Conservation (phyloP, 768 basidiomycete species). For the Russula sp. region DNA sequence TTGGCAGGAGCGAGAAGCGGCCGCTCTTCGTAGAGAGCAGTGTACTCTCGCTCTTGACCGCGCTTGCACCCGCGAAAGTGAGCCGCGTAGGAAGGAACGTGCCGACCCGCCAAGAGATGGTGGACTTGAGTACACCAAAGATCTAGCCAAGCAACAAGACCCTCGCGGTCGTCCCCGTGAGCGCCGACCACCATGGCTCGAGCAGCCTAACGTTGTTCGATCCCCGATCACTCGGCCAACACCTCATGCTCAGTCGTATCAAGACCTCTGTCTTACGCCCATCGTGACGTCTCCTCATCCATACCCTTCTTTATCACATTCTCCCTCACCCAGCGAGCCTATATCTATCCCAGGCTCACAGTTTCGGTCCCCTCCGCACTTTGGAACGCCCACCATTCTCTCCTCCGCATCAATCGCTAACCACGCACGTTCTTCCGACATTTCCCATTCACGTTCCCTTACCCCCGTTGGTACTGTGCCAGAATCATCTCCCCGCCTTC, state of each 20-base stretch:
- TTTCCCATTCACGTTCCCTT: constrained; percentile 34
- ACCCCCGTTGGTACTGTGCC: constrained; percentile 35
- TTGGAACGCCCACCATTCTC: constrained; percentile 7
- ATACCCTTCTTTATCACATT: constrained; percentile 24
- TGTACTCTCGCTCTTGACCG: constrained; percentile 48
- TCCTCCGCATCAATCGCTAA: constrained; percentile 13
- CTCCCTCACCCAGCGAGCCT: constrained; percentile 31
- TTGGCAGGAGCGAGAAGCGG: constrained; percentile 77
- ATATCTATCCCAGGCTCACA: constrained; percentile 1
- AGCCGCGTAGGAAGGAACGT: constrained; percentile 31
- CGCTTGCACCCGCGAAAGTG: constrained; percentile 37
- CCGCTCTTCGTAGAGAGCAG: constrained; percentile 67
- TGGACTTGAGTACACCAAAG: constrained; percentile 49
- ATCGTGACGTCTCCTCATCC: constrained; percentile 34
- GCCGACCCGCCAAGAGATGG: constrained; percentile 40
- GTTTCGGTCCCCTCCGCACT: constrained; percentile 7
- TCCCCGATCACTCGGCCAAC: constrained; percentile 28
- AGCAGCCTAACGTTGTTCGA: constrained; percentile 33
- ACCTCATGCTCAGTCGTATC: constrained; percentile 26
- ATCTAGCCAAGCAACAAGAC: constrained; percentile 39
- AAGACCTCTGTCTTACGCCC: constrained; percentile 28
- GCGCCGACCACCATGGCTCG: constrained; percentile 36
- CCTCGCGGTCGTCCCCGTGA: constrained; percentile 58
- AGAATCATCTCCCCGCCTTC: constrained; percentile 23
- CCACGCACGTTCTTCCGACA: constrained; percentile 1